A percentile compares a stretch with the other conserved stretches of the same genome.
Conservation (phyloP, 805 yeast species). For the Kodamaea kakaduensis region DNA sequence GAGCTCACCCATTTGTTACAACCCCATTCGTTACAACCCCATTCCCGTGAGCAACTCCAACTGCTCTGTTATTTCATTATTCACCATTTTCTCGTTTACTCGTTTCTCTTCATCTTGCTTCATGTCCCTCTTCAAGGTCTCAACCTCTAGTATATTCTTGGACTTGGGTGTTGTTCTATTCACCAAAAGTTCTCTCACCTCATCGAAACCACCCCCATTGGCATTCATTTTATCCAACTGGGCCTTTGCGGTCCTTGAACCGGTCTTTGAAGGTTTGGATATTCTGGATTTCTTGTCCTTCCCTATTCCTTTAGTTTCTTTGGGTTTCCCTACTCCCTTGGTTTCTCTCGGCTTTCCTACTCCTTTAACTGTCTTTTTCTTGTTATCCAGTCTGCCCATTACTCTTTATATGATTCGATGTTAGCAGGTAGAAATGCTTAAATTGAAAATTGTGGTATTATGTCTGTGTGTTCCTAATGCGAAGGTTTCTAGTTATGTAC, state of each 20-base stretch:
- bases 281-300: conserved; percentile 11
- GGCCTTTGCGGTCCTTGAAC: conserved; percentile 29
- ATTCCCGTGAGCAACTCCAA: conserved; percentile 47
- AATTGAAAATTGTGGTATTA: background rate
- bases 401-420: background rate
- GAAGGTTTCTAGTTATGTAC: too few relatives aligned
- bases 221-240: conserved; percentile 33
- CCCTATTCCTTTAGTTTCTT: conserved; percentile 1
- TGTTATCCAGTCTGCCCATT: background rate
- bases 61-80: conserved; percentile 43
- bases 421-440: conserved; percentile 2
- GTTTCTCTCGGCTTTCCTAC: conserved; percentile 1
- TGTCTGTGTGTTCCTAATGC: too few relatives aligned
- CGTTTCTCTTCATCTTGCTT: conserved; percentile 31
- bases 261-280: conserved; percentile 13
- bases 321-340: conserved; percentile 1
- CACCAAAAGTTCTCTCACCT: conserved; percentile 16
- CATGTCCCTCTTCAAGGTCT: conserved; percentile 35
- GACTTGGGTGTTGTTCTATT: conserved; percentile 13
- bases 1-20: too few relatives aligned
- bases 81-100: conserved; percentile 28
- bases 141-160: conserved; percentile 32
- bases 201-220: conserved; percentile 22
- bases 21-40: conserved; percentile 19
- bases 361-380: background rate